Evolutionary conservation across 176 grass and related monocot species (phyloP), one percentile per base, ranked within the genome.

Genomic region (Carex scoparia): DNA sequence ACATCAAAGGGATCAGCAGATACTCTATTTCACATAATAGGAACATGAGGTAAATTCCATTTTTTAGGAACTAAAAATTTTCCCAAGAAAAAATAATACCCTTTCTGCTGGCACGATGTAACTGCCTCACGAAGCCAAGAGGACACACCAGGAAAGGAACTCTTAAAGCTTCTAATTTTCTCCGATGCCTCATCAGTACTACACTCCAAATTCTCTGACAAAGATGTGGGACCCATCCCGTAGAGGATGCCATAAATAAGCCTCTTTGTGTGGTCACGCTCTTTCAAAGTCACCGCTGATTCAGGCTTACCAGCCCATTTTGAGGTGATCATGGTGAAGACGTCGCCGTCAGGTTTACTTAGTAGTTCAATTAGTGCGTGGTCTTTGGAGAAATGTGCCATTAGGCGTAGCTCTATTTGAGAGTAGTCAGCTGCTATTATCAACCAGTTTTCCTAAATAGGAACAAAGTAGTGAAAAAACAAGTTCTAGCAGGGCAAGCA

Each of bases 351-450:
- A 57, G 91, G 93, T 82, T 92, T 98, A 79, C 89, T 90, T 83
- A 98, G 79, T 89, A 98, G 91, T 62, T 94, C 91, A 72, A 95
- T 90, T 84, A 98, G 79, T 62, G 85, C 54, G 62, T 62, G 74
- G 84, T 98, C 95, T 87, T 93, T 93, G 12, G 95, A 98, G 85
- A 95, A 98, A 86, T 98, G 95, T 66, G 95, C 91, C 95, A 95
- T 98, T 80, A 98, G 81, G 23, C 91, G 89, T 51, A 98, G 84
- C 85, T 98, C 93, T 61, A 98, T 95, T 82, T 98, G 95, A 1
- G 91, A 98, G 71, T 93, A 98, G 78, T 94, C 92, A 86, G 92
- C 95, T 70, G 92, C 92, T 88, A 98, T 73, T 67, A 98, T 81
- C 70, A 93, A 74, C 95, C 93, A 98, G 65, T 90, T 93, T 6